Evolutionary conservation across 345 rosid species (phyloP), one percentile per base, ranked within the genome.

Genomic region (Hypericum androsaemum): DNA sequence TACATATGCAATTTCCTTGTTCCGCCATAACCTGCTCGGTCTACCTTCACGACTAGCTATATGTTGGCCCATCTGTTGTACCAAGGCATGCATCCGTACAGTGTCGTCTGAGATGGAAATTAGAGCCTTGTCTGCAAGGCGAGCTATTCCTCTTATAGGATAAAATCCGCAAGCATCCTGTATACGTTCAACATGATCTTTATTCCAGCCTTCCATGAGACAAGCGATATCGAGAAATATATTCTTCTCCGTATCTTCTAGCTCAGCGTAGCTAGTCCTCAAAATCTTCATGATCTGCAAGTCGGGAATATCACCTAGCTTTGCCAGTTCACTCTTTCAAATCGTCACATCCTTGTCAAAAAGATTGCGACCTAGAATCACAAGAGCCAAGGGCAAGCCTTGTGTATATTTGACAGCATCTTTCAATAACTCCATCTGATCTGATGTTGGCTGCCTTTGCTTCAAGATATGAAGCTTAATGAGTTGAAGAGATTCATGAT

Each of bases 1-100:
- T 7, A 58, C 50, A 16, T 35, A 12, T 10, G 3, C 6, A 7
- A 60, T 47, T 8, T 68, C 64, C 32, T 42, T 10, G 7, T 12
- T 39, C 0, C n/a, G 0, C 62, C 68, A 63, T 16, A 68, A 48
- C 43, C 73, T 53, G 12, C 53, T 64, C 10, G 53, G 50, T 36
- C 7, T 28, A 6, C 57, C 53, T 22, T 22, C 32, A 22, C 32
- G 32, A 22, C 32, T 22, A 22, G 32, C 32, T 0, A 40, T 56
- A 4, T 63, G 54, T 2, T 39, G 35, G 13, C 52, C 52, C 52
- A 47, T 47, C 8, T 47, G 32, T 22, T 35, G 12, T 13, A 47
- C 10, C 35, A 47, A 47, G 5, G 7, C 9, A 47, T 47, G 52
- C 52, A 47, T 47, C 35, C 28, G 7, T 7, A 47, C 9, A 7